phyloP scores from a whole-genome alignment of 1,139 yeast genomes.

The Taphrina pruni region DNA sequence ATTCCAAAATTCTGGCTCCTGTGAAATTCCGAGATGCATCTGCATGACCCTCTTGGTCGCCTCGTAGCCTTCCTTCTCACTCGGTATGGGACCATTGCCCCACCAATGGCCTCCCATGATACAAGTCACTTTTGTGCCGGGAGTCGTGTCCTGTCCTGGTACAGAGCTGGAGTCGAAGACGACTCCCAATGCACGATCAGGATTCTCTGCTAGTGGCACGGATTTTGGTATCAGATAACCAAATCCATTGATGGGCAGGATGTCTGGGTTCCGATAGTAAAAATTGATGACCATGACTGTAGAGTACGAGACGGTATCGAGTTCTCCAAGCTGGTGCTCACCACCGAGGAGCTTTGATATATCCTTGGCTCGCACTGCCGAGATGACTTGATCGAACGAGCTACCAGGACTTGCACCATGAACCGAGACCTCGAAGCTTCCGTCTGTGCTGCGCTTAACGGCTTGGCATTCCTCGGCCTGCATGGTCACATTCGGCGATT shows the following conservation, averaged over 20 bases:
- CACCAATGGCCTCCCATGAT: constrained; percentile 88
- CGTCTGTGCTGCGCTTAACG: constrained; percentile 8
- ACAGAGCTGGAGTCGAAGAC: constrained; percentile 83
- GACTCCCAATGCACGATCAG: constrained; percentile 75
- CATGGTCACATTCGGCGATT: constrained; percentile 1
- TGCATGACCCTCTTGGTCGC: constrained; percentile 59
- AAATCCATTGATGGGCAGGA: constrained; percentile 61
- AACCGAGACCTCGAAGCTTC: not conserved
- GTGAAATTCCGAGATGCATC: constrained; percentile 52
- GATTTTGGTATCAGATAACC: constrained; percentile 83
- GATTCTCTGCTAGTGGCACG: constrained; percentile 55
- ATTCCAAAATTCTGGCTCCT: constrained; percentile 50
- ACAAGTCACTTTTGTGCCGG: constrained; percentile 74
- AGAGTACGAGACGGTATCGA: constrained; percentile 55
- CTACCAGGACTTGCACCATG: constrained; percentile 9
- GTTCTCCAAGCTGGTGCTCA: constrained; percentile 44
- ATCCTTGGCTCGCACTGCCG: constrained; percentile 44
- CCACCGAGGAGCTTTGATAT: constrained; percentile 36
- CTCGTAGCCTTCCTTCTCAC: constrained; percentile 56
- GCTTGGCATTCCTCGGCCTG: constrained; percentile 13
- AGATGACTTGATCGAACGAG: constrained; percentile 41
- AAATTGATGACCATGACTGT: constrained; percentile 68
- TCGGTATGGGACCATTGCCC: constrained; percentile 56
- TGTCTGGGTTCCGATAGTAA: constrained; percentile 58
- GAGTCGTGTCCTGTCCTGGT: constrained; percentile 44